A percentile compares a stretch with the other conserved stretches of the same genome.
Conservation (phyloP, 129 eudicot genomes). For the Solidago caesia region DNA sequence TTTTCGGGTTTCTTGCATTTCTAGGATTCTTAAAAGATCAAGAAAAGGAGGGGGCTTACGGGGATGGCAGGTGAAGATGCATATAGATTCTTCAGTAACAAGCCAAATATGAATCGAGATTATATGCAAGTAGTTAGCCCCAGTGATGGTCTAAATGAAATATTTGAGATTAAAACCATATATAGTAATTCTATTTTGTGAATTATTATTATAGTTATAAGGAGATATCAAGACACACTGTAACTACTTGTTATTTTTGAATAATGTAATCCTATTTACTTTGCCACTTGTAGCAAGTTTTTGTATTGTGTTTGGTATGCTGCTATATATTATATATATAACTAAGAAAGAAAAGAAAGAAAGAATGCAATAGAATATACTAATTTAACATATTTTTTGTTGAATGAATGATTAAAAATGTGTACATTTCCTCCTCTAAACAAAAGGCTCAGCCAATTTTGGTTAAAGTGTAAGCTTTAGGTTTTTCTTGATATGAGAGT, state of each 20-base stretch:
- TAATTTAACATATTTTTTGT: no score
- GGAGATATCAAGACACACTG: slow-evolving; percentile 9
- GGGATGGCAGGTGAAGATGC: slow-evolving; percentile 13
- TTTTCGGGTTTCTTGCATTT: slow-evolving; percentile 80
- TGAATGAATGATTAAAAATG: no score
- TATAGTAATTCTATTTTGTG: slow-evolving; percentile 8
- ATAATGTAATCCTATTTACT: neutral
- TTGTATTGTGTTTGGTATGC: neutral
- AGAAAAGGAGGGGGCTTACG: slow-evolving; percentile 48
- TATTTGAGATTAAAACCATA: neutral
- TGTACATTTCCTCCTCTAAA: no score
- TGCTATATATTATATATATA: neutral
- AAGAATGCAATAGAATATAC: no score
- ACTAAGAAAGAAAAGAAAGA: no score
- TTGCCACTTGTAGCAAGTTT: slow-evolving; percentile 9
- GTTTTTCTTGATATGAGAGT: no score
- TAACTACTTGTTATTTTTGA: slow-evolving; percentile 5
- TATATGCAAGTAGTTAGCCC: neutral
- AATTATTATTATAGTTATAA: neutral
- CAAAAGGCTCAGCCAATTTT: no score
- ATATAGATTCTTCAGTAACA: no score
- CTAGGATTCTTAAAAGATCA: slow-evolving; percentile 66
- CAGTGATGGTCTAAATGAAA: neutral
- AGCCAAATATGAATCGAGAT: no score
- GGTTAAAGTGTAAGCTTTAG: no score